Evolutionary conservation across 331 rosid species (phyloP), one percentile per base, ranked within the genome.

Genomic region (Quercus tomentella): DNA sequence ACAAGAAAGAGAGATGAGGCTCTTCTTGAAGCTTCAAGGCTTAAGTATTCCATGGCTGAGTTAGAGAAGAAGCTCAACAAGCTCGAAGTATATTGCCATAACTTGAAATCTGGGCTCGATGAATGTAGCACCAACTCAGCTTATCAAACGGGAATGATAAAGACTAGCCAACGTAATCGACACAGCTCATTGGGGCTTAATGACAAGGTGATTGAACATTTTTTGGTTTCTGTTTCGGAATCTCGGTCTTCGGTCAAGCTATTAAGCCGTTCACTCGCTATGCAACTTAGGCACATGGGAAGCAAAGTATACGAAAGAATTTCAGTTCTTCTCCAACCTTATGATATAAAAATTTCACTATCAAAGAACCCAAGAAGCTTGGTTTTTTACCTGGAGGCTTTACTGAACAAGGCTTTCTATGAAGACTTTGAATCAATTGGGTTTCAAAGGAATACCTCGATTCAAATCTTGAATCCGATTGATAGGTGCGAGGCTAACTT

Each of bases 61-160:
- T 77, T 96, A 30, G 99, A 96, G 86, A 93, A 90, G 80, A 96
- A 96, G 70, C 97, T 96, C 67, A 88, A 88, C 90, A 93, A 90
- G 37, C 99, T 96, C 6, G 97, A 96, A 73, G 22, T 88, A 18
- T 95, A 93, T 69, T 93, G 99, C 84, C 94, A 88, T 74, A 83
- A 31, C 41, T 70, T 95, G 88, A 92, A 93, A 43, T 87, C 96
- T 0, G 97, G 92, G 1, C 93, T 95, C 0, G 94, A 96, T 79
- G 84, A 96, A 74, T 93, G 97, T 78, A 86, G 81, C 77, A 74
- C 31, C 70, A 75, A 15, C 71, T 78, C 86, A 17, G 85, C 86
- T 6, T 74, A 68, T 8, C 51, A 62, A 73, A 56, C 41, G 56
- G 67, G 49, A 1, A 66, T 81, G 23, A 45, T 12, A 45, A 49